Evolutionary conservation across 352 stramenopile genomes (phyloP), one percentile per base, ranked within the genome.

Genomic region (Phytophthora multivora): DNA sequence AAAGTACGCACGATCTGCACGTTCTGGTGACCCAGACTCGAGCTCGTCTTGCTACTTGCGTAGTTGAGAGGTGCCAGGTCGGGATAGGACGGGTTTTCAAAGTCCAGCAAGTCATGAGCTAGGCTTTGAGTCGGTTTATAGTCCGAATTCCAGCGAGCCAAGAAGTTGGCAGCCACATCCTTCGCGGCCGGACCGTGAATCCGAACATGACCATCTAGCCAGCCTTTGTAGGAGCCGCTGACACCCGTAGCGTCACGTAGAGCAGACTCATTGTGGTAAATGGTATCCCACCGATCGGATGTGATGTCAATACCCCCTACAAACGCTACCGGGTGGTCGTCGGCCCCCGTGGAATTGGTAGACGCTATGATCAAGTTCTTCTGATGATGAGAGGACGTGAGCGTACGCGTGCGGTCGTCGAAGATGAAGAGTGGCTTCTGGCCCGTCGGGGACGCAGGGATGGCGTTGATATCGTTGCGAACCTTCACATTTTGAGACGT

Each of bases 1-100:
- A 83, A 89, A 1, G 77, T 87, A 21, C 77, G 70, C 5, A 82
- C 70, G 50, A 88, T 63, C 59, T 89, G 77, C 1, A 88, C 66
- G 28, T 68, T 78, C 33, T 78, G 68, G 1, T 48, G 41, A 12
- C 57, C 63, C 0, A 69, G 40, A 19, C 19, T 64, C 0, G 61
- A 69, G 10, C 21, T 45, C 3, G 55, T 52, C 30, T 58, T 63
- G 54, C 41, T 59, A 15, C 58, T 56, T 5, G 35, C 33, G 40
- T 63, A 47, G 30, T 54, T 8, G 2, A 63, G 53, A 23, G 49
- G 48, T 11, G 48, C 46, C 1, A 66, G 45, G 42, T 54, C 49
- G n/a, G 66, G 40, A 19, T 70, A 64, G 21, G 43, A 56, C n/a
- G 80, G 77, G 51, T 86, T 87, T 41, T 75, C 53, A 45, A 83